Conservation (phyloP, 192 early-diverging fungal species). For the Podila clonocystis region DNA sequence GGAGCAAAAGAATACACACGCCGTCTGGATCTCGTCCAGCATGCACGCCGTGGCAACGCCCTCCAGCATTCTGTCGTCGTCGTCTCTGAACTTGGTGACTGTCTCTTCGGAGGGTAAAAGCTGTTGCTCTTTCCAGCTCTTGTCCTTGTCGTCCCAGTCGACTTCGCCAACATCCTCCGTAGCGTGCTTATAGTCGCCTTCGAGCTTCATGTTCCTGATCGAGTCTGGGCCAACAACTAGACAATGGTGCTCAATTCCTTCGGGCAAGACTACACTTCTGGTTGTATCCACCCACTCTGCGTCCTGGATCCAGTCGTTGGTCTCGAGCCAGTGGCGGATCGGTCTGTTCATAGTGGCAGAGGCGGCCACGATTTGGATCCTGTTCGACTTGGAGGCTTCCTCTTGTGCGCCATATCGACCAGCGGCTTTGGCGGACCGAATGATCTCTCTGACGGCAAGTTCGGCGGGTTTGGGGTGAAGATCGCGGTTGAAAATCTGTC, state of each 20-base stretch:
- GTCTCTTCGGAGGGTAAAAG: neutral
- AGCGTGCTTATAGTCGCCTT: neutral
- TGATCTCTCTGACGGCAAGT: slow-evolving; percentile 35
- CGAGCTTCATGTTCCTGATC: slow-evolving; percentile 54
- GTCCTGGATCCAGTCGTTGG: slow-evolving; percentile 58
- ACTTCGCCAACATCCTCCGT: slow-evolving; percentile 1
- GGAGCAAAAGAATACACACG: slow-evolving; percentile 59
- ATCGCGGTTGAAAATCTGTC: slow-evolving; percentile 45
- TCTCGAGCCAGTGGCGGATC: slow-evolving; percentile 65
- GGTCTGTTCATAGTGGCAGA: slow-evolving; percentile 80
- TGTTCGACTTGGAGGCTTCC: neutral
- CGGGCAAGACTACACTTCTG: slow-evolving; percentile 43
- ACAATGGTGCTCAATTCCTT: slow-evolving; percentile 62
- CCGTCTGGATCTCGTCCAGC: slow-evolving; percentile 54
- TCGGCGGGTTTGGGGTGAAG: slow-evolving; percentile 59
- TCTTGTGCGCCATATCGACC: slow-evolving; percentile 4
- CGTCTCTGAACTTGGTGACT: slow-evolving; percentile 46
- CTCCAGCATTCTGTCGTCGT: slow-evolving; percentile 62
- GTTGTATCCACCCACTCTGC: slow-evolving; percentile 70
- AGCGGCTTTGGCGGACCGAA: slow-evolving; percentile 24
- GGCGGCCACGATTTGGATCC: slow-evolving; percentile 66
- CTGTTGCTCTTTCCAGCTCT: slow-evolving; percentile 26
- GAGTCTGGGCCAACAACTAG: slow-evolving; percentile 54
- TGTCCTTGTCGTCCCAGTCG: slow-evolving; percentile 35
- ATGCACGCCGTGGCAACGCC: slow-evolving; percentile 54